Conservation (phyloP, 345 rosid genomes). For the Ceriops tagal region DNA sequence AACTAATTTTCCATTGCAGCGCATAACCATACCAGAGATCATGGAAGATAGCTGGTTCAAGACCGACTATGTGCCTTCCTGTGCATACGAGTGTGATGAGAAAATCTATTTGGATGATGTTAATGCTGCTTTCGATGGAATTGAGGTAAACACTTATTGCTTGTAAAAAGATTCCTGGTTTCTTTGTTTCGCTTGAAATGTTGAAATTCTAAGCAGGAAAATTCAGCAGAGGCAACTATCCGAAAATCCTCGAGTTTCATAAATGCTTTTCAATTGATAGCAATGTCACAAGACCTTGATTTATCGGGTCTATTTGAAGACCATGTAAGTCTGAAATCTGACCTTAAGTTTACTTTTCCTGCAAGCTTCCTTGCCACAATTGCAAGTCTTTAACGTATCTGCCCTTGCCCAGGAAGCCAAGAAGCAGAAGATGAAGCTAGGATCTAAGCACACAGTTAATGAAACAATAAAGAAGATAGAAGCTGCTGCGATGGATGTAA, state of each 20-base stretch:
- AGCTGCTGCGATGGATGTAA: slow-evolving; percentile 66
- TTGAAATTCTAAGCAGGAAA: slow-evolving; percentile 46
- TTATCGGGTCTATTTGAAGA: slow-evolving; percentile 88
- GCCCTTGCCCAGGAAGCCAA: slow-evolving; percentile 49
- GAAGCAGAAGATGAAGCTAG: slow-evolving; percentile 59
- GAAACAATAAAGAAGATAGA: slow-evolving; percentile 80
- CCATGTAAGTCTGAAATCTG: slow-evolving; percentile 42
- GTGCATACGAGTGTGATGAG: slow-evolving; percentile 32
- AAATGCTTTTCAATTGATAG: slow-evolving; percentile 87
- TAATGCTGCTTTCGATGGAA: slow-evolving; percentile 47
- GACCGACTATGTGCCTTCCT: slow-evolving; percentile 51
- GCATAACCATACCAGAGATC: slow-evolving; percentile 67
- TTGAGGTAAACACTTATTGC: slow-evolving; percentile 44
- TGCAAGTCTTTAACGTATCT: slow-evolving; percentile 2
- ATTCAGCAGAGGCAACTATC: slow-evolving; percentile 36
- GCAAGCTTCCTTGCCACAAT: slow-evolving; percentile 9
- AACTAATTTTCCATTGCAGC: slow-evolving; percentile 32
- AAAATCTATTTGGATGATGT: slow-evolving; percentile 49
- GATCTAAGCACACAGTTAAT: slow-evolving; percentile 58
- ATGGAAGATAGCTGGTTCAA: slow-evolving; percentile 76
- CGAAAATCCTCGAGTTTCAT: slow-evolving; percentile 61
- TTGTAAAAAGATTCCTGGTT: slow-evolving; percentile 1
- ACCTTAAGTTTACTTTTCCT: not conserved
- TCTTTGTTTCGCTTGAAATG: slow-evolving; percentile 7
- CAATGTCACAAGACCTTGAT: slow-evolving; percentile 92